Base-by-base conservation (phyloP, 2,329 filamentous ascomycete genomes). In the Pyrenochaeta sp. region DNA sequence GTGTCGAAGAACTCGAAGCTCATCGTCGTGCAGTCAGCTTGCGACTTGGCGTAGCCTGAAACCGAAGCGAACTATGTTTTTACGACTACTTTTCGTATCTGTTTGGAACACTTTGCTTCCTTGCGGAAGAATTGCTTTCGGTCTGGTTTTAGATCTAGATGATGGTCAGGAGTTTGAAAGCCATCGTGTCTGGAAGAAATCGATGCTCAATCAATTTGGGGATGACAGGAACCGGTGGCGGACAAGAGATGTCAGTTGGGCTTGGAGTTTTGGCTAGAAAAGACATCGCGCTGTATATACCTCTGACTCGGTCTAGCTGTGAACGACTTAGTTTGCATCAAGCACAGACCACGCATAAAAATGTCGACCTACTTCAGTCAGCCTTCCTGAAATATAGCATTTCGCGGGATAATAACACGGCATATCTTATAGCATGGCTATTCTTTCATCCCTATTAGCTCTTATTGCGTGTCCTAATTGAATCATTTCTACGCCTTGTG, bases 1-100 rank as follows among this genome's bases (percentile, higher is more conserved):
- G 89, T 65, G 92, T 97, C 2, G 94, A 99, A 73, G 90, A 95
- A 68, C 78, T 99, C 20, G 93, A 99, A 71, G 94, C 94, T 39
- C 94, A 99, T 77, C 85, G 90, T 67, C 79, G 86, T 50, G 87
- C 87, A 10, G 85, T 90, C 28, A 82, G 81, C 63, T 80, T 90
- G 38, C 76, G 86, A 41, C 70, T 89, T 57, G 79, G 68, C 20
- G 55, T 70, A 30, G 55, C 61, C 36, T 68, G 42, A 55, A 24
- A 27, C 15, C n/a, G 15, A 23, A 8, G 17, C 9, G 7, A 35
- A 35, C 3, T 7, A 11, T 5, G 6, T n/a, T 34, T 35, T 18
- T 21, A 3, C 18, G 17, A 3, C 4, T 20, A 6, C 10, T n/a
- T 21, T 20, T 17, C 3, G 18, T 21, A 19, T 32, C 8, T 32